Conservation (phyloP, 768 basidiomycete genomes). For the Mycena olivaceomarginata region DNA sequence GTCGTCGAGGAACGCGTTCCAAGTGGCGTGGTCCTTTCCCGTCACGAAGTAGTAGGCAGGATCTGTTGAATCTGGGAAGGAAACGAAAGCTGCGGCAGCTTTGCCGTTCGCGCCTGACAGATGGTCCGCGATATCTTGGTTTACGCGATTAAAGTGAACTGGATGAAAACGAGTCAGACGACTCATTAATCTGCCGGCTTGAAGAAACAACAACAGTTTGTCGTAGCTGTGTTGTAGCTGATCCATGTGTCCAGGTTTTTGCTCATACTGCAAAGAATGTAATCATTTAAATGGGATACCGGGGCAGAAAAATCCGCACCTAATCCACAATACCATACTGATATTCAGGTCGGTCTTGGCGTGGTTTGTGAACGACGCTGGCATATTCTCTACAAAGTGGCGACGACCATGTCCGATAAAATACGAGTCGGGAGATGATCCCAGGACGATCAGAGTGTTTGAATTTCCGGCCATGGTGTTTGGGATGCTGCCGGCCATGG, state of each 20-base stretch:
- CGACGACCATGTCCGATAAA: constrained; percentile 37
- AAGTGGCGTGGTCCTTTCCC: constrained; percentile 7
- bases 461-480: constrained; percentile 14
- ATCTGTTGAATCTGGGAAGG: constrained; percentile 25
- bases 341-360: constrained; percentile 22
- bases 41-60: constrained; percentile 17
- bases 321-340: constrained; percentile 29
- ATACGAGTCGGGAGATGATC: constrained; percentile 30
- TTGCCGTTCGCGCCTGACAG: constrained; percentile 35
- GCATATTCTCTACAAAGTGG: constrained; percentile 30
- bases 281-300: neutral
- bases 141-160: constrained; percentile 34
- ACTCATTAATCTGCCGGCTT: too few relatives aligned
- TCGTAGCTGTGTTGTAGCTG: constrained; percentile 9
- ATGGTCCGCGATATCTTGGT: constrained; percentile 20
- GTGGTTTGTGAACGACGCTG: constrained; percentile 30
- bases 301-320: neutral
- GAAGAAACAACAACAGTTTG: constrained; percentile 15
- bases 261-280: neutral
- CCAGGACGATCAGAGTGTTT: constrained; percentile 22
- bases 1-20: constrained; percentile 12
- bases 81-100: constrained; percentile 14
- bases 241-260: constrained; percentile 20
- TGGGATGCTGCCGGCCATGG: too few relatives aligned
- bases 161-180: too few relatives aligned